These are phyloP conservation scores for Cladosporium cucumerinum DNA, from an alignment of 2,329 filamentous ascomycete species.

Conservation along the genomic window DNA sequence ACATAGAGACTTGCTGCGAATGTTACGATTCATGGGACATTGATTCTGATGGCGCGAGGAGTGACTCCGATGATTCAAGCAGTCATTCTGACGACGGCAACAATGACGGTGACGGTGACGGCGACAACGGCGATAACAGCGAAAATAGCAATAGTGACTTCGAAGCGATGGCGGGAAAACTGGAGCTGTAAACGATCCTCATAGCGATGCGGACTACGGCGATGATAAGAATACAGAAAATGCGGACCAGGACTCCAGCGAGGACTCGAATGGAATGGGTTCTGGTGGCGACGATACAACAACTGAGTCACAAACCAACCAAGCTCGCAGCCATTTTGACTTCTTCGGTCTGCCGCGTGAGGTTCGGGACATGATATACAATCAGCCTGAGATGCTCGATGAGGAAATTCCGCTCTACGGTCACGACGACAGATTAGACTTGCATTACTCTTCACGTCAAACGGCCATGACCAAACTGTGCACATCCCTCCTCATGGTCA, in stretches of 20 bases:
- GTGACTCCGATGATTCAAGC: not conserved
- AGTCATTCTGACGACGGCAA: not conserved
- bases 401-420: not conserved
- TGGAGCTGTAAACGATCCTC: not conserved
- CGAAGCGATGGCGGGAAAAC: not conserved
- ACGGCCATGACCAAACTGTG: not conserved
- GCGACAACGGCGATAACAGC: not conserved
- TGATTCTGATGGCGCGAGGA: no score
- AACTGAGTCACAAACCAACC: no score
- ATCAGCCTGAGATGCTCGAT: not conserved
- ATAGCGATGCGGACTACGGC: not conserved
- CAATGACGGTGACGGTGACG: not conserved
- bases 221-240: constrained; percentile 21
- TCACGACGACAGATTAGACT: not conserved
- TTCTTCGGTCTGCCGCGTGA: constrained; percentile 20
- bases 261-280: not conserved
- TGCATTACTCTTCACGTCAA: not conserved
- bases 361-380: constrained; percentile 20
- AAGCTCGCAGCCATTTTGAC: not conserved
- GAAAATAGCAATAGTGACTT: not conserved
- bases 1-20: not conserved
- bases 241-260: not conserved
- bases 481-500: not conserved
- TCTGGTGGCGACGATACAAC: not conserved
- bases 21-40: not conserved